Conservation (phyloP, 768 basidiomycete species). For the Russula emetica region DNA sequence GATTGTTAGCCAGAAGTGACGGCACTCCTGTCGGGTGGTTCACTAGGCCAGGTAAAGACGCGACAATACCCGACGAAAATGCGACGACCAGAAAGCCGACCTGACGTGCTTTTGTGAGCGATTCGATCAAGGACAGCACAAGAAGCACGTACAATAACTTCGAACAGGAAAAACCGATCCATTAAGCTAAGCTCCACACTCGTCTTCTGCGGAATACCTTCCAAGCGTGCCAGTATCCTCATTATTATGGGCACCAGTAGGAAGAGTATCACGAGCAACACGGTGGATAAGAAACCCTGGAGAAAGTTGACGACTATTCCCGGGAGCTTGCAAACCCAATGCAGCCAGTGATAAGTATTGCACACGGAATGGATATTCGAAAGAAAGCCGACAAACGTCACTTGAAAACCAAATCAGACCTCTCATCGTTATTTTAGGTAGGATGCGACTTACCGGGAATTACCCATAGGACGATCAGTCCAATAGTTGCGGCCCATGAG, state of each 20-base stretch:
- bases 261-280: conserved; percentile 85
- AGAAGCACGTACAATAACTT: conserved; percentile 64
- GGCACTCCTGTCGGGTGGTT: conserved; percentile 69
- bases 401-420: conserved; percentile 20
- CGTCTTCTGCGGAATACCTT: conserved; percentile 84
- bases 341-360: conserved; percentile 59
- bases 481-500: conserved; percentile 73
- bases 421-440: background rate
- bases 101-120: conserved; percentile 38
- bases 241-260: conserved; percentile 83
- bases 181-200: conserved; percentile 87
- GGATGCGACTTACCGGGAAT: conserved; percentile 56
- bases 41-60: conserved; percentile 58
- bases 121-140: background rate
- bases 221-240: conserved; percentile 73
- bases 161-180: conserved; percentile 89
- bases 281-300: conserved; percentile 82
- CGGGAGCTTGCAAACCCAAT: conserved; percentile 78
- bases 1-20: conserved; percentile 63
- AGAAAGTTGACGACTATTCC: conserved; percentile 71
- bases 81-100: conserved; percentile 94
- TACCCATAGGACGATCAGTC: conserved; percentile 81
- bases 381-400: conserved; percentile 68
- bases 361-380: conserved; percentile 78
- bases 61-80: conserved; percentile 75